phyloP scores from a whole-genome alignment of 2,329 filamentous ascomycete genomes.

The Magnaporthiopsis rhizophila region DNA sequence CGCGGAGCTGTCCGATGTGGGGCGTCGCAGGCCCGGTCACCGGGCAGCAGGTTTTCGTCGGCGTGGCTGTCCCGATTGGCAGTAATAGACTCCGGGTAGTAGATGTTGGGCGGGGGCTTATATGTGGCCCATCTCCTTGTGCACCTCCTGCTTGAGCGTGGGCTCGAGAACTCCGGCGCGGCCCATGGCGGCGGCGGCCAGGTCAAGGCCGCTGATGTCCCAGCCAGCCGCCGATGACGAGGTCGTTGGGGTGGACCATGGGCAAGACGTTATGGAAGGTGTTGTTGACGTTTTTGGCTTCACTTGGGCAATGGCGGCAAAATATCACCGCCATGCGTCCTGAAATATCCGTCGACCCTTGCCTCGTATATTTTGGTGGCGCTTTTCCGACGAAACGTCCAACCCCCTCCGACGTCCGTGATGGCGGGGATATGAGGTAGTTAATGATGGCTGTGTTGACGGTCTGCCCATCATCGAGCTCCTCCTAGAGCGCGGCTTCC shows the following conservation, averaged over 20 bases:
- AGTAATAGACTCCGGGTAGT: slow-evolving; percentile 99
- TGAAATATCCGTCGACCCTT: no score
- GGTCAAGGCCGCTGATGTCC: slow-evolving; percentile 90
- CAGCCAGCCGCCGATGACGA: slow-evolving; percentile 92
- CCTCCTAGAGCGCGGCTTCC: no score
- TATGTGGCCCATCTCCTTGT: slow-evolving; percentile 88
- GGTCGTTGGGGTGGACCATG: slow-evolving; percentile 95
- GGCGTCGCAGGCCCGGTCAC: slow-evolving; percentile 75
- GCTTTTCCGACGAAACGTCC: no score
- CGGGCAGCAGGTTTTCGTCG: slow-evolving; percentile 80
- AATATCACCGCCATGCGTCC: no score
- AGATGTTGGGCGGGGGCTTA: slow-evolving; percentile 87
- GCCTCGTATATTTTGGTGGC: no score
- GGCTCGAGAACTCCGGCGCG: slow-evolving; percentile 92
- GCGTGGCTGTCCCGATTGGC: slow-evolving; percentile 96
- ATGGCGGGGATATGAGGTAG: no score
- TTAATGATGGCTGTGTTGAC: no score
- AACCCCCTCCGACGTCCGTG: no score
- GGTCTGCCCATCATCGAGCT: no score
- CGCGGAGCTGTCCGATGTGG: slow-evolving; percentile 87
- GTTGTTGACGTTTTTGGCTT: slow-evolving; percentile 79
- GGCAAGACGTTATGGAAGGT: slow-evolving; percentile 91
- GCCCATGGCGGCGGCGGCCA: slow-evolving; percentile 91
- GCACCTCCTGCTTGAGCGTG: slow-evolving; percentile 80
- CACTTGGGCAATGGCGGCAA: no score